Base-by-base conservation (phyloP, 192 early-diverging fungal genomes). In the Coemansia sp. region DNA sequence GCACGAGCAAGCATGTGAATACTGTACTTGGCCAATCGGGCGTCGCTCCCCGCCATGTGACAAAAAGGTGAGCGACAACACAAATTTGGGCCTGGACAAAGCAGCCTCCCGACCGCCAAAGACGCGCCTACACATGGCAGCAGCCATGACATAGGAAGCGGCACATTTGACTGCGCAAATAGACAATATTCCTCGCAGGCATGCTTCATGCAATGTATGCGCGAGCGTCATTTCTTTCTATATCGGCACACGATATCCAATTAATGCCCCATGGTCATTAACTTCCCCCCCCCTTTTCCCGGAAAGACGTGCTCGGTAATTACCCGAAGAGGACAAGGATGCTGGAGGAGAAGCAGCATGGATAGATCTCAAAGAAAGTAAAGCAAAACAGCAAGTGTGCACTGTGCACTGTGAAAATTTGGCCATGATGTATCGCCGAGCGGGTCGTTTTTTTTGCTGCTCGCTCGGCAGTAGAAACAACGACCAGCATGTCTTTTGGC, bases 361-460 rank as follows among this genome's bases (percentile, higher is more conserved):
- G 44, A 66, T 17, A 31, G 19, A 36, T 59, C 31, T 34, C 6
- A 21, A 27, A 58, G 4, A n/a, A 27, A 58, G 31, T n/a, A 27
- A 34, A 2, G 29, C 57, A 57, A 39, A 39, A 27, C 15, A 10
- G 29, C 57, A 57, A 39, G 25, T 57, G 32, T 38, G 2, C 2
- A 21, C 19, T 17, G 15, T 14, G 46, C 46, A n/a, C 19, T 48
- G 46, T 21, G 46, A 48, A 48, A 21, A 5, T 48, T 21, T 48
- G 46, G 15, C 48, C 19, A 31, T 57, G 50, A 53, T 41, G 14
- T 37, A 59, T 59, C 57, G 53, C 29, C 25, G 11, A 32, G 29
- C 53, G 19, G 27, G 53, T 32, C 53, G 57, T 36, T 31, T 59
- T 17, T 36, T 17, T 59, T n/a, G 57, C 57, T 58, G 55, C 31